Evolutionary conservation across 1,284 basidiomycete genomes (phyloP).

Genomic region (Marasmius tenuissimus): DNA sequence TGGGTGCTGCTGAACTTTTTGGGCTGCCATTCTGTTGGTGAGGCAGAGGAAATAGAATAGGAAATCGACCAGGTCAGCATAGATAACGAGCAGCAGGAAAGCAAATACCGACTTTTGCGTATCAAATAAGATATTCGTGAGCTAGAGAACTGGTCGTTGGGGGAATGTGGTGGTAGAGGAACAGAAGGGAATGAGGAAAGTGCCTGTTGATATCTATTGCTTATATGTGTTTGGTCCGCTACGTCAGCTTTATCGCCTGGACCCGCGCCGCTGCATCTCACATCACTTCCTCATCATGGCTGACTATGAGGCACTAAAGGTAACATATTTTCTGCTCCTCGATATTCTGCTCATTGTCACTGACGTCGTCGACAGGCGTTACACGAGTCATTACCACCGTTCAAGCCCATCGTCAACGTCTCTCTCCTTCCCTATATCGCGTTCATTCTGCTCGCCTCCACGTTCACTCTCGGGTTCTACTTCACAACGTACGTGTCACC

Average conservation of each 20-base stretch:
- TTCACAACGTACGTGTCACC: conserved; percentile 75
- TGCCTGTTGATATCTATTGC: conserved; percentile 14
- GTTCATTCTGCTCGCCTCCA: conserved; percentile 65
- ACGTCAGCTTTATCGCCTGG: not conserved
- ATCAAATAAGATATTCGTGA: conserved; percentile 19
- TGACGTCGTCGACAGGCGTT: conserved; percentile 29
- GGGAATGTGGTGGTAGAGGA: conserved; percentile 12
- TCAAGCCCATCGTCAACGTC: conserved; percentile 68
- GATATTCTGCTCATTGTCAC: conserved; percentile 2
- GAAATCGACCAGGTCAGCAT: conserved; percentile 3
- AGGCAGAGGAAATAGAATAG: conserved; percentile 9
- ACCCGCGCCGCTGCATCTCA: not conserved
- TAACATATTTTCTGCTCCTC: conserved; percentile 14
- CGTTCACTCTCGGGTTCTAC: conserved; percentile 84
- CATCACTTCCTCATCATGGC: conserved; percentile 25
- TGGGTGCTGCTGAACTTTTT: conserved; percentile 84
- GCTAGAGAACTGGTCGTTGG: conserved; percentile 9
- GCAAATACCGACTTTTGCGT: conserved; percentile 15
- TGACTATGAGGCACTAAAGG: conserved; percentile 38
- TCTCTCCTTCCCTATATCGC: conserved; percentile 72
- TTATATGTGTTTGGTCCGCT: conserved; percentile 42
- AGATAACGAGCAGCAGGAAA: conserved; percentile 8
- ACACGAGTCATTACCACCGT: conserved; percentile 49
- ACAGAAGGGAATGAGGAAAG: conserved; percentile 2
- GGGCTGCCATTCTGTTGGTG: conserved; percentile 62